Percentiles rank a stretch among this genome's conserved stretches.
Conservation (phyloP, 2,329 filamentous ascomycete species). For the Talaromyces sp. region DNA sequence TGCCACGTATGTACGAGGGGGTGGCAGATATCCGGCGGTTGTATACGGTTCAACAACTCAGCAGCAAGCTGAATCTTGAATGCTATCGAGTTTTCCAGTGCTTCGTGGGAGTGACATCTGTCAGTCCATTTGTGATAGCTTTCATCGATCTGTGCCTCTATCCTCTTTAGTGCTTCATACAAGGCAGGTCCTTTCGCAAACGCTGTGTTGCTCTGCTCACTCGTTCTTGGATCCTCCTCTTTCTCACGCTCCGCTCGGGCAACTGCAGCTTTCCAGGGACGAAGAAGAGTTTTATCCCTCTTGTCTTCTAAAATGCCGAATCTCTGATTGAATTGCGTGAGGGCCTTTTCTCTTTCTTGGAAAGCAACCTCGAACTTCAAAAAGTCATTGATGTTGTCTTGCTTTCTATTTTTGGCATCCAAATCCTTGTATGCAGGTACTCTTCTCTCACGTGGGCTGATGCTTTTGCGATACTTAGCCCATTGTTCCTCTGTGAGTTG, state of each 20-base stretch:
- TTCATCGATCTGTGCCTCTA: constrained; percentile 23
- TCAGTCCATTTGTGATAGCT: constrained; percentile 24
- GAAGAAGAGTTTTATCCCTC: constrained; percentile 37
- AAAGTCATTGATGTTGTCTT: constrained; percentile 43
- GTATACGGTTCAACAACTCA: constrained; percentile 30
- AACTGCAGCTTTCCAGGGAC: constrained; percentile 29
- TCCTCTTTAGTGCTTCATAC: constrained; percentile 20
- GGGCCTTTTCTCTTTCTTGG: constrained; percentile 28
- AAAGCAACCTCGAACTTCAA: constrained; percentile 43
- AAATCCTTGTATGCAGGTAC: constrained; percentile 40
- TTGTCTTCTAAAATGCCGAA: constrained; percentile 19
- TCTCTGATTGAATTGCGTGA: constrained; percentile 30
- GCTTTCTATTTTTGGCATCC: constrained; percentile 23
- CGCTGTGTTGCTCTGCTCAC: not conserved
- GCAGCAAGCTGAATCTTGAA: constrained; percentile 26
- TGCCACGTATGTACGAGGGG: constrained; percentile 35
- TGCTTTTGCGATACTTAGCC: constrained; percentile 33
- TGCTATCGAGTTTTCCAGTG: not conserved
- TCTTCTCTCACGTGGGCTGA: constrained; percentile 28
- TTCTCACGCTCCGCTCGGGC: constrained; percentile 24
- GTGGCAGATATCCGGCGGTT: constrained; percentile 32
- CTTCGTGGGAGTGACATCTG: not conserved
- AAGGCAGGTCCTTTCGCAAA: constrained; percentile 20
- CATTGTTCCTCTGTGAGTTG: constrained; percentile 40
- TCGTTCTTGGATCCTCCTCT: not conserved